Evolutionary conservation across 2,329 filamentous ascomycete species (phyloP), one percentile per base, ranked within the genome.

Genomic region (Ophioceras dolichostomum): DNA sequence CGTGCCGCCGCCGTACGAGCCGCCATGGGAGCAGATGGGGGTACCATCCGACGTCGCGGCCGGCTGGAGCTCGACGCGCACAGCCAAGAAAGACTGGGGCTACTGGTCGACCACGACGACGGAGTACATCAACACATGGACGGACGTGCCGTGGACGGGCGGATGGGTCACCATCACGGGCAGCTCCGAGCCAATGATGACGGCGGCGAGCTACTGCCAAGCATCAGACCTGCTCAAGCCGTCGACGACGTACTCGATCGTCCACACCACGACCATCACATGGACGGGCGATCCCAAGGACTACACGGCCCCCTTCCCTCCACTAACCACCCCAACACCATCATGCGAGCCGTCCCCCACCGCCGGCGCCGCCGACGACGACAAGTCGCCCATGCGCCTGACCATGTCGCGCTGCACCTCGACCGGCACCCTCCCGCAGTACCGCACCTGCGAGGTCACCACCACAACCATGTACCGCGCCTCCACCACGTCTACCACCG

Each of bases 201-300:
- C 16, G 10, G 14, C 41, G 4, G 17, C 43, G 30, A 47, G 38
- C 31, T 44, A 42, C 39, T 52, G 50, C 41, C 36, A 49, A 31
- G 18, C 41, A 2, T 48, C 49, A 3, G 47, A 52, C 19, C 16
- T 40, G 12, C 30, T 32, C 6, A 37, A 22, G 27, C 19, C 41
- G 12, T 19, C 37, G 3, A 64, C 59, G 26, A 50, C 45, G 9
- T 68, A 60, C 49, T 62, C 59, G 3, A 56, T 71, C 26, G 49
- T 68, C 14, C 59, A 71, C 51, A 69, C 66, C 4, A 54, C 61
- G 17, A 73, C 69, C 2, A 55, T 64, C 35, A 73, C 68, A 14
- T 66, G 68, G 49, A 57, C 49, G 8, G 66, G 62, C 13, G 57
- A 68, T 37, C 58, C 56, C 4, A 51, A 47, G 18, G 58, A 67